Evolutionary conservation across 768 basidiomycete genomes (phyloP).

Genomic region (Tricholoma sp.): DNA sequence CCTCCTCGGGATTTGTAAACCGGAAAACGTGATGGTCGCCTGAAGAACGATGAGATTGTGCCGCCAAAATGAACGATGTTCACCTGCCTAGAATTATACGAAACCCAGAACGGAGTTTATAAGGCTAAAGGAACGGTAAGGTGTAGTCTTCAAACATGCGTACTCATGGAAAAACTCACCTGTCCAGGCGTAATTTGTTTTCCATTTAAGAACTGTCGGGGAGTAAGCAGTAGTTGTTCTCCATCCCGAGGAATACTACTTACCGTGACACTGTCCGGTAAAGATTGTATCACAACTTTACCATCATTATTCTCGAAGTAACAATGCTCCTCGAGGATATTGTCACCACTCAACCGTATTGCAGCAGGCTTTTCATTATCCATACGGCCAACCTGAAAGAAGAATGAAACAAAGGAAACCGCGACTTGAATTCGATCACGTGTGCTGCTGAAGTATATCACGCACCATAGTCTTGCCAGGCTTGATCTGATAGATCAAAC

Average conservation of each 20-base stretch:
- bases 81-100: slow-evolving; percentile 88
- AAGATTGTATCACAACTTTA: slow-evolving; percentile 74
- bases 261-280: slow-evolving; percentile 81
- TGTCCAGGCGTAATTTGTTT: slow-evolving; percentile 75
- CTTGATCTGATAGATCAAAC: slow-evolving; percentile 89
- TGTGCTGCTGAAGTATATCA: slow-evolving; percentile 7
- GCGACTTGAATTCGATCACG: slow-evolving; percentile 5
- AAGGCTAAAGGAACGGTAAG: slow-evolving; percentile 37
- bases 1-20: slow-evolving; percentile 94
- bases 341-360: slow-evolving; percentile 89
- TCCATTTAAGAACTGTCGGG: slow-evolving; percentile 82
- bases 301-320: slow-evolving; percentile 84
- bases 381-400: slow-evolving; percentile 71
- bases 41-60: slow-evolving; percentile 24
- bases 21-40: slow-evolving; percentile 97
- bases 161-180: slow-evolving; percentile 36
- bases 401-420: neutral
- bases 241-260: slow-evolving; percentile 21
- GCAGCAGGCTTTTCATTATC: slow-evolving; percentile 79
- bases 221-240: slow-evolving; percentile 10
- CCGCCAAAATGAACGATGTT: neutral
- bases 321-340: slow-evolving; percentile 91
- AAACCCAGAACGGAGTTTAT: slow-evolving; percentile 89
- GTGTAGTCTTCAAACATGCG: neutral
- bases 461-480: slow-evolving; percentile 71